Conservation (phyloP, 768 basidiomycete genomes). For the Mycena galericulata region DNA sequence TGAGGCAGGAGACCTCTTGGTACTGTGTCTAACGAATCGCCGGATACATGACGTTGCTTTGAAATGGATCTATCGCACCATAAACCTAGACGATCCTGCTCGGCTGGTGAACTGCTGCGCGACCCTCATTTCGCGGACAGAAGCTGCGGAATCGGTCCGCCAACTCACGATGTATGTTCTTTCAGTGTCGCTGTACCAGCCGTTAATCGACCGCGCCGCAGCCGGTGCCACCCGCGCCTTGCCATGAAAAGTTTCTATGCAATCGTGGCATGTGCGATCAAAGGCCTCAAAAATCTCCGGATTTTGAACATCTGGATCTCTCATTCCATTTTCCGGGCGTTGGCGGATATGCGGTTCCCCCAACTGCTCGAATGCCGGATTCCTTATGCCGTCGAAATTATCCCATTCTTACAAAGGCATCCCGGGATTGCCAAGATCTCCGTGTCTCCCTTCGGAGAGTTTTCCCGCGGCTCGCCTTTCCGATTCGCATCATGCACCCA, state of each 20-base stretch:
- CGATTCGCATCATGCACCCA: not conserved
- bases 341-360: constrained; percentile 2
- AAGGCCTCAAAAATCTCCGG: not conserved
- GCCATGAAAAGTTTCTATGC: constrained; percentile 4
- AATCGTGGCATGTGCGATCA: not conserved
- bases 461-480: not conserved
- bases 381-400: not conserved
- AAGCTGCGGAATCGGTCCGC: constrained; percentile 7
- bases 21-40: constrained; percentile 9
- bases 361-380: constrained; percentile 5
- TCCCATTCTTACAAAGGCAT: constrained; percentile 1
- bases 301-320: not conserved
- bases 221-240: not conserved
- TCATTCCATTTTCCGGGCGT: not conserved
- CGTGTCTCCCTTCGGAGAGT: not conserved
- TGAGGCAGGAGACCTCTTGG: not conserved
- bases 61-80: constrained; percentile 10
- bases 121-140: not conserved
- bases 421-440: not conserved
- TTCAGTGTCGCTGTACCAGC: not conserved
- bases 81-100: not conserved
- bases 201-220: not conserved
- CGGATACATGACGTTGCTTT: constrained; percentile 2
- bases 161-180: constrained; percentile 7
- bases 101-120: constrained; percentile 10